Base-by-base conservation (phyloP, 371 early-diverging fungal species). In the Fennellomyces sp. region DNA sequence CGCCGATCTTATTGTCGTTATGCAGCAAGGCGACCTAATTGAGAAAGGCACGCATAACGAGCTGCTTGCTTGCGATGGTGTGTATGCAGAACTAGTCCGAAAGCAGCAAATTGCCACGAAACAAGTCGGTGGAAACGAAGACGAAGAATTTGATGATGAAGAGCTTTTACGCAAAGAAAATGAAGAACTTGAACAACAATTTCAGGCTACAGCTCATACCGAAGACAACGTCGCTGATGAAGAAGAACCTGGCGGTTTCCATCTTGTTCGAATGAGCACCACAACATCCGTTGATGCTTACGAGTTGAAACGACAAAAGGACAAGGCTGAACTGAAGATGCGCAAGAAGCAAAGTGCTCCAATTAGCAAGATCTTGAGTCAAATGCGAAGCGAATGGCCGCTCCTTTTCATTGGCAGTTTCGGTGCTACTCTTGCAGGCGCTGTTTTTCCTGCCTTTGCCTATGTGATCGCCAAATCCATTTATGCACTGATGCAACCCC, bases 41-140 rank as follows among this genome's bases (percentile, higher is more conserved):
- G 91, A 91, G 66, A 58, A 58, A 8, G 91, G 91, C 52, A 83
- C 77, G 0, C 91, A 91, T 60, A 72, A 80, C 13, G 72, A 80
- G 12, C 62, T 87, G 1, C 56, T 85, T 36, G 72, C 53, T 0
- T 52, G 38, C 2, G 52, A 75, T 15, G 78, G 79, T 19, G 54
- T 63, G 5, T 85, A 85, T 39, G 56, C 60, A 26, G 75, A 71
- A 13, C 57, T 83, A 19, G 83, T 83, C n/a, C 66, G 74, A 30
- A 75, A 76, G 50, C 84, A 83, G 42, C 66, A 77, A 42, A 69
- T 83, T 17, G 28, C 31, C 35, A 53, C 49, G 29, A 27, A 57
- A 1, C 23, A 57, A 30, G 50, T 42, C 5, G 56, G 59, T 2
- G 36, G 27, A 23, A 28, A 19, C 15, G 60, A 56, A 49, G 19